Evolutionary conservation across 2,329 filamentous ascomycete genomes (phyloP), one percentile per base, ranked within the genome.

Genomic region (Apiospora saccharicola): DNA sequence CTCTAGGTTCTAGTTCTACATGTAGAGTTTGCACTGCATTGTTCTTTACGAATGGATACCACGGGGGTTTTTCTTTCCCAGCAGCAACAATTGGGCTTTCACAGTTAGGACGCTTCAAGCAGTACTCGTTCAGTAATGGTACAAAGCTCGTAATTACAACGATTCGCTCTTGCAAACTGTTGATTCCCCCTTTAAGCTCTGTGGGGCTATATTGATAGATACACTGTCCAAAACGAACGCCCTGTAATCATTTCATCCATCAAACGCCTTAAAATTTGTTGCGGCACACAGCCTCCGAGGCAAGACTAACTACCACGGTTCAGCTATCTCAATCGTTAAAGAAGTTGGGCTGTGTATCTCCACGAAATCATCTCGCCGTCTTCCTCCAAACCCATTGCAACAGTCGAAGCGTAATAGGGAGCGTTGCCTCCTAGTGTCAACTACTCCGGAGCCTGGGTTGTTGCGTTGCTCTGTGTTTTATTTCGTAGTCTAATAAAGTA

Each of bases 11-110:
- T 41, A 41, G 19, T 64, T 64, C 57, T 64, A 41, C 57, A 41
- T 19, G 57, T 64, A 64, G 57, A 64, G 57, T n/a, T 57, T 64
- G 30, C 16, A 64, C 34, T 64, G 57, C 57, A 64, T 64, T 61
- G 57, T 64, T 57, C 34, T 19, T 53, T 64, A 13, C 30, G 57
- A 37, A 64, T 41, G 34, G 34, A 64, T 64, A 64, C 57, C 57
- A 64, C 57, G 41, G 37, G 57, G 34, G 26, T 2, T 30, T 30
- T 30, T 30, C 26, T 64, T 64, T 41, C n/a, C 41, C 57, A 37
- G n/a, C 57, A 41, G 22, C 57, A 64, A 64, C 19, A 10, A 37
- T 64, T 37, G 57, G 57, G 57, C 34, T 64, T 41, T 41, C 19
- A 34, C 16, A 64, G 4, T 64, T 41, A 34, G 57, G 57, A 41